Evolutionary conservation across 306 rosid genomes (phyloP), one percentile per base, ranked within the genome.

Genomic region (Corylus heterophylla): DNA sequence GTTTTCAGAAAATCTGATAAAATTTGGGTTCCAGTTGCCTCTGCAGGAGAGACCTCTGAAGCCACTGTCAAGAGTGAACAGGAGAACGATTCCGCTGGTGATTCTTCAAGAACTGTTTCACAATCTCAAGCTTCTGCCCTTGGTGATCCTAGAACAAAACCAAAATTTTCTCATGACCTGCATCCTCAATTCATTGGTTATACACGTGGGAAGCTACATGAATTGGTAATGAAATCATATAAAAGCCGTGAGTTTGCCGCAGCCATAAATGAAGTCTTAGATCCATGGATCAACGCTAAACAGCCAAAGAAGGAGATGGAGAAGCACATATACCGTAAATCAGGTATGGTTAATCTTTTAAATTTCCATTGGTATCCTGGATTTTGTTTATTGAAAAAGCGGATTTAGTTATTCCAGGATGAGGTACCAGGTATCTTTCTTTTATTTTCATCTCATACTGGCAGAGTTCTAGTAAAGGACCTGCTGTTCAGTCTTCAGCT

Each of bases 191-290:
- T 96, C 88, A 81, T 90, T 68, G 97, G 98, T 67, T 96, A 88
- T 77, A 91, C 96, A 20, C 83, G 97, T 8, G 99, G 97, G 82
- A 96, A 90, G 89, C 83, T 96, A 37, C 98, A 96, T 45, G 99
- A 96, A 83, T 77, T 93, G 89, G 94, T 96, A 74, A 93, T 96
- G 98, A 96, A 86, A 80, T 93, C 97, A 68, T 93, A 89, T 75
- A 93, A 91, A 88, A 93, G 94, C 85, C 91, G 99, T 79, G 99
- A 96, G 88, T 93, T 96, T 69, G 94, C 98, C 54, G 96, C 97
- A 2, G 99, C 91, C 63, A 90, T 96, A 85, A 93, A 96, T 87
- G 97, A 91, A 83, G 99, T 89, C 79, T 89, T 96, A 79, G 98
- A 96, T 84, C 98, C 99, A 47, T 96, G 99, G 99, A 91, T 96